Base-by-base conservation (phyloP, 441 rosid species). In the Biscutella auriculata region DNA sequence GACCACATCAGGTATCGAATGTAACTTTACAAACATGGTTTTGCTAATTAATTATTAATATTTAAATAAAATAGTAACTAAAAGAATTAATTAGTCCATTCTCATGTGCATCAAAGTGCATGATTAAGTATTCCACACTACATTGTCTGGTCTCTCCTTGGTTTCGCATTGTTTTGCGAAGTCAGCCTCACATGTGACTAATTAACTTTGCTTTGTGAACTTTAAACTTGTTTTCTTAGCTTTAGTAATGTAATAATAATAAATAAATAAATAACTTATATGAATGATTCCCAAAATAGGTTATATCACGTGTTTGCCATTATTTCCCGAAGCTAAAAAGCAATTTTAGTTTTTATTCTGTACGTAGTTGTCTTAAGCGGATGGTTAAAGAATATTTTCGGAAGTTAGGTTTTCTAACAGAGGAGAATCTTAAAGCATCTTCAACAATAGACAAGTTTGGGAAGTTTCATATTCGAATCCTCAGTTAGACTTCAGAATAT, bases 121-220 rank as follows among this genome's bases (percentile, higher is more conserved):
- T 66, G 34, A 51, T 52, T 60, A 46, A 11, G 35, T 36, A 59
- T 59, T 45, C 61, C 66, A 51, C 65, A 21, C 15, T 37, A 45
- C 44, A 45, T 11, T 60, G 60, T 60, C 44, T 17, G 50, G 40
- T 16, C 52, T 50, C 58, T 49, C 36, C 19, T 55, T 28, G 28
- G 30, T n/a, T 50, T 64, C 39, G 11, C 11, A 36, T 15, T 36
- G 33, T 48, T 63, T 54, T 65, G 30, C 43, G 37, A 48, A 48
- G 57, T 57, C 44, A 48, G 51, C 54, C 60, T 58, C 66, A 59
- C 71, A 59, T 60, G 71, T 12, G 52, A 59, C 48, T 23, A 12
- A 14, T 45, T 8, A 3, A 5, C 19, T 60, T 45, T 52, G 12
- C 37, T 40, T 59, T 27, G 49, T 66, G 26, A 19, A n/a, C n/a